These are phyloP conservation scores for Aspergillus carbonarius DNA, from an alignment of 2,329 filamentous ascomycete species.

Conservation along the genomic window DNA sequence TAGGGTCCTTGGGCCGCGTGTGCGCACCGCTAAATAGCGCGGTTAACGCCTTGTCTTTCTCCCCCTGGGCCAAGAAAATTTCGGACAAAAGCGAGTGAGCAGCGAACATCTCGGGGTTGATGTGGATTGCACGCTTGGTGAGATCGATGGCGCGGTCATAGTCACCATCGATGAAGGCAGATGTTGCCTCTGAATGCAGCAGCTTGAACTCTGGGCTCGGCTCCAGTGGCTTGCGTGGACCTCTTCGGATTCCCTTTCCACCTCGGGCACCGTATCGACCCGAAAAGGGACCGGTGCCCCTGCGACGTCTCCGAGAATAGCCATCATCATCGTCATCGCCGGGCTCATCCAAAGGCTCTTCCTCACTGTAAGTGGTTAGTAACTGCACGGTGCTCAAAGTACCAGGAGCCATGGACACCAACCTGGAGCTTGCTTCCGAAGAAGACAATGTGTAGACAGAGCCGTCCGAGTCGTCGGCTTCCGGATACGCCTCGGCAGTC, in stretches of 20 bases:
- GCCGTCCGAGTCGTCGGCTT: slow-evolving; percentile 22
- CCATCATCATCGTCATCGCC: slow-evolving; percentile 27
- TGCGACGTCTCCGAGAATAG: slow-evolving; percentile 27
- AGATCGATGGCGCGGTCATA: slow-evolving; percentile 45
- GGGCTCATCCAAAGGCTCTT: slow-evolving; percentile 21
- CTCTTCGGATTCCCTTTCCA: slow-evolving; percentile 47
- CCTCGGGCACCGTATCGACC: slow-evolving; percentile 42
- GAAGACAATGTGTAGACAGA: slow-evolving; percentile 24
- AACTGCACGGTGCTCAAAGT: background rate
- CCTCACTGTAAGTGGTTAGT: slow-evolving; percentile 24
- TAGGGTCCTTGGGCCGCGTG: slow-evolving; percentile 53
- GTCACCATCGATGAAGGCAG: slow-evolving; percentile 50
- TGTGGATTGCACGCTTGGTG: slow-evolving; percentile 51
- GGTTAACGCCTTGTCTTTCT: slow-evolving; percentile 56
- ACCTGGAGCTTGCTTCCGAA: slow-evolving; percentile 28
- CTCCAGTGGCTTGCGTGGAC: slow-evolving; percentile 47
- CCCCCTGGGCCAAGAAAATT: slow-evolving; percentile 56
- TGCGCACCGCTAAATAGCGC: slow-evolving; percentile 60
- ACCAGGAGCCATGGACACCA: slow-evolving; percentile 5
- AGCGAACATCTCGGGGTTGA: slow-evolving; percentile 63
- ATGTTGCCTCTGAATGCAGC: slow-evolving; percentile 48
- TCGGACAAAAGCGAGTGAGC: slow-evolving; percentile 62
- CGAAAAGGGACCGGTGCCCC: slow-evolving; percentile 34
- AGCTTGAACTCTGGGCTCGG: slow-evolving; percentile 50
- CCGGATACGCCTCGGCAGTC: slow-evolving; percentile 9